These are phyloP conservation scores for Sporobolomyces phaffii DNA, from an alignment of 768 basidiomycete species.

Conservation along the genomic window DNA sequence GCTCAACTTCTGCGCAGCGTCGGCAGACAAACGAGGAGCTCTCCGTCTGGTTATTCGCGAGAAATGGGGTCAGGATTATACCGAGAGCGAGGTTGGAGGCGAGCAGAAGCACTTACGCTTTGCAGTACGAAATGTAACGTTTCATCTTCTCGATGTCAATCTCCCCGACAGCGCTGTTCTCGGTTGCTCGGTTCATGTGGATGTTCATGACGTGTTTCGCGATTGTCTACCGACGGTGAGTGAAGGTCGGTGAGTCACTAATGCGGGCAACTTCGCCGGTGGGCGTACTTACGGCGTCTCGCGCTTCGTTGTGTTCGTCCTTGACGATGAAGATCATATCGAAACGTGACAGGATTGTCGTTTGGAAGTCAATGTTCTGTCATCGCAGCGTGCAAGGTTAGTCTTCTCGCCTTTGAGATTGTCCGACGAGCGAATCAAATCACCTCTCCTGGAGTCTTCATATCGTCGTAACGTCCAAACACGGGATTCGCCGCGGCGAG, in stretches of 20 bases:
- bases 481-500: constrained; percentile 97
- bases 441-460: constrained; percentile 88
- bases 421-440: constrained; percentile 28
- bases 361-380: constrained; percentile 93
- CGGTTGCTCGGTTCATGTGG: constrained; percentile 86
- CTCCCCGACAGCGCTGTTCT: constrained; percentile 64
- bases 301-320: constrained; percentile 90
- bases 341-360: constrained; percentile 94
- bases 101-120: constrained; percentile 61
- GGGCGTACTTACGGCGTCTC: constrained; percentile 65
- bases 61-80: background rate
- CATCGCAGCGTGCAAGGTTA: too few relatives aligned
- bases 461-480: constrained; percentile 95
- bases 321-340: constrained; percentile 99
- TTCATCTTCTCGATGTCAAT: constrained; percentile 98
- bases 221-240: constrained; percentile 63
- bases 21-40: constrained; percentile 83
- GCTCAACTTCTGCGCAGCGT: constrained; percentile 92
- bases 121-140: constrained; percentile 91
- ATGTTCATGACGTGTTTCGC: constrained; percentile 98
- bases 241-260: background rate
- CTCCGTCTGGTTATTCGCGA: constrained; percentile 65
- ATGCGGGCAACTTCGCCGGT: background rate
- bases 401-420: too few relatives aligned
- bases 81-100: background rate